phyloP scores from a whole-genome alignment of 441 rosid species.

The Adansonia rubrostipa region DNA sequence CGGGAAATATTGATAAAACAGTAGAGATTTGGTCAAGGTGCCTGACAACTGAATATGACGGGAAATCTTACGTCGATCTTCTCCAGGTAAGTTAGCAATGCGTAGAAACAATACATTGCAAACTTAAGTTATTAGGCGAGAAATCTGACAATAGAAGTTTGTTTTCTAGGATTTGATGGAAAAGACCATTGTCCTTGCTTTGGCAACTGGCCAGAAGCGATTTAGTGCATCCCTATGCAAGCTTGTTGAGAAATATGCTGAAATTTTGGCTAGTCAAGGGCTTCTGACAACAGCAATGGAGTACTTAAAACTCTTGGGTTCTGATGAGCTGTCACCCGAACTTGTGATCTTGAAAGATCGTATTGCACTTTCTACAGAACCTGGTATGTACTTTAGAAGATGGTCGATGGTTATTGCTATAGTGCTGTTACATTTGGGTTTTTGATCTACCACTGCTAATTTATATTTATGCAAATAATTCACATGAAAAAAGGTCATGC shows the following conservation, averaged over 20 bases:
- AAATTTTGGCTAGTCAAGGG: conserved; percentile 98
- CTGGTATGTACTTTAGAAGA: conserved; percentile 45
- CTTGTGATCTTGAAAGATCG: conserved; percentile 86
- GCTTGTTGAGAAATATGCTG: conserved; percentile 98
- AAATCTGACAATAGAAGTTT: conserved; percentile 25
- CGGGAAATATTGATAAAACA: conserved; percentile 94
- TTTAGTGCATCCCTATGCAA: conserved; percentile 92
- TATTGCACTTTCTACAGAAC: conserved; percentile 68
- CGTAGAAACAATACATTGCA: neutral
- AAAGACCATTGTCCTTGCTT: conserved; percentile 95
- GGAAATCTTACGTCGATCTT: conserved; percentile 56
- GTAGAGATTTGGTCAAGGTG: conserved; percentile 98
- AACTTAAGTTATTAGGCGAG: conserved; percentile 14
- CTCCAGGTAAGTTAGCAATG: conserved; percentile 29
- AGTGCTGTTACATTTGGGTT: neutral
- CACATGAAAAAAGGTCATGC: neutral
- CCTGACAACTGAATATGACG: conserved; percentile 65
- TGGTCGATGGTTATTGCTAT: neutral
- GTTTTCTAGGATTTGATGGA: conserved; percentile 94
- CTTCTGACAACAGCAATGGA: conserved; percentile 75
- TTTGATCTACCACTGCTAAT: neutral
- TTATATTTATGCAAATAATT: neutral
- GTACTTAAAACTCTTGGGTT: conserved; percentile 35
- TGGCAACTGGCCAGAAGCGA: conserved; percentile 94
- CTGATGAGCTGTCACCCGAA: conserved; percentile 81